phyloP scores from a whole-genome alignment of 1,139 yeast genomes.

The Lodderomyces metapsilosis region DNA sequence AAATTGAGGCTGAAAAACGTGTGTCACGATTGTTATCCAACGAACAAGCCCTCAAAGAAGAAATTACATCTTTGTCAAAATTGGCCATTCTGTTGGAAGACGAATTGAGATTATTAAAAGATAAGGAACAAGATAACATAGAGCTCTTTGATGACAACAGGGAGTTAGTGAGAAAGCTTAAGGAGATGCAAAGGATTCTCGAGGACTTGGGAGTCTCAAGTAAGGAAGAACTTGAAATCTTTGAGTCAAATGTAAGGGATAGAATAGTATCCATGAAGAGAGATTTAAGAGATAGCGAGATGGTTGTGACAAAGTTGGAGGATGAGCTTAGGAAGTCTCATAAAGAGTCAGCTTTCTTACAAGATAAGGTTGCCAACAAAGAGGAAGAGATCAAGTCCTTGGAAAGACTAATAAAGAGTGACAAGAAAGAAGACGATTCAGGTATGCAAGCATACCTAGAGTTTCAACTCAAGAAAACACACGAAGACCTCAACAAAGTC shows the following conservation, averaged over 20 bases:
- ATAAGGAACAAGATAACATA: slow-evolving; percentile 5
- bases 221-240: slow-evolving; percentile 1
- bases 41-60: slow-evolving; percentile 5
- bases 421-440: background rate
- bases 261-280: background rate
- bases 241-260: slow-evolving; percentile 1
- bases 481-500: slow-evolving; percentile 1
- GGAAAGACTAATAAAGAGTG: background rate
- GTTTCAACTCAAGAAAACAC: slow-evolving; percentile 4
- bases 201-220: slow-evolving; percentile 3
- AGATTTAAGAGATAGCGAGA: background rate
- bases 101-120: slow-evolving; percentile 2
- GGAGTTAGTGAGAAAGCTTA: slow-evolving; percentile 4
- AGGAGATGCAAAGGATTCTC: slow-evolving; percentile 3
- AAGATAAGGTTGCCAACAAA: background rate
- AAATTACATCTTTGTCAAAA: slow-evolving; percentile 2
- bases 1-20: slow-evolving; percentile 4
- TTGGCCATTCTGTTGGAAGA: slow-evolving; percentile 7
- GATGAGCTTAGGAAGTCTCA: background rate
- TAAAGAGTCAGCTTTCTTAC: background rate
- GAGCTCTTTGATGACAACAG: slow-evolving; percentile 4
- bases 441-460: background rate
- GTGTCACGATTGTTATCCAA: background rate
- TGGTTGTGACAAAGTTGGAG: background rate
- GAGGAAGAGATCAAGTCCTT: background rate